phyloP scores from a whole-genome alignment of 2,329 filamentous ascomycete species.

The Fusarium sp. region DNA sequence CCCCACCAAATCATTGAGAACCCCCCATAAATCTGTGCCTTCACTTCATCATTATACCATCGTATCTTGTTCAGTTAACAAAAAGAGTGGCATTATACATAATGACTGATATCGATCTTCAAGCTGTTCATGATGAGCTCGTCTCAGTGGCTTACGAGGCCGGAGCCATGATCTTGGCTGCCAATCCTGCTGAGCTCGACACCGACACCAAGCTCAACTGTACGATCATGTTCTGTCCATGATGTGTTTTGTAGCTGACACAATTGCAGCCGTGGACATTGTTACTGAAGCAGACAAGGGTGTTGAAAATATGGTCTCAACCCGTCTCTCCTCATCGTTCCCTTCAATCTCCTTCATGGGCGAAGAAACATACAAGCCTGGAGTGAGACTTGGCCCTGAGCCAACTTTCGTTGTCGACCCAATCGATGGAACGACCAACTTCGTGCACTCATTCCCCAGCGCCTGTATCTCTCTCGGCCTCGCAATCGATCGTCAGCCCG shows the following conservation, averaged over 20 bases:
- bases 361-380: constrained; percentile 79
- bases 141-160: constrained; percentile 69
- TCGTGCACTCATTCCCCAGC: constrained; percentile 78
- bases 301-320: constrained; percentile 69
- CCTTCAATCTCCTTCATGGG: constrained; percentile 73
- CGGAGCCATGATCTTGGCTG: constrained; percentile 70
- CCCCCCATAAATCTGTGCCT: constrained; percentile 37
- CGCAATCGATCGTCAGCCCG: constrained; percentile 67
- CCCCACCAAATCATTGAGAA: constrained; percentile 32
- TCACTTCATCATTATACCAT: neutral
- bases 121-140: constrained; percentile 69
- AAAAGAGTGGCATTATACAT: neutral
- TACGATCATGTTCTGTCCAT: constrained; percentile 46
- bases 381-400: constrained; percentile 66
- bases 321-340: constrained; percentile 60
- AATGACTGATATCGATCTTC: constrained; percentile 67
- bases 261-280: constrained; percentile 67
- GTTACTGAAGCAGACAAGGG: constrained; percentile 75
- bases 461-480: constrained; percentile 82
- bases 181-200: constrained; percentile 66
- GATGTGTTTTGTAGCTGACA: constrained; percentile 1
- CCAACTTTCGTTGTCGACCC: constrained; percentile 86
- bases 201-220: constrained; percentile 73
- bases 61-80: neutral
- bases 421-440: constrained; percentile 84